These are phyloP conservation scores for Cadophora sp. DNA, from an alignment of 2,329 filamentous ascomycete genomes.

Conservation along the genomic window DNA sequence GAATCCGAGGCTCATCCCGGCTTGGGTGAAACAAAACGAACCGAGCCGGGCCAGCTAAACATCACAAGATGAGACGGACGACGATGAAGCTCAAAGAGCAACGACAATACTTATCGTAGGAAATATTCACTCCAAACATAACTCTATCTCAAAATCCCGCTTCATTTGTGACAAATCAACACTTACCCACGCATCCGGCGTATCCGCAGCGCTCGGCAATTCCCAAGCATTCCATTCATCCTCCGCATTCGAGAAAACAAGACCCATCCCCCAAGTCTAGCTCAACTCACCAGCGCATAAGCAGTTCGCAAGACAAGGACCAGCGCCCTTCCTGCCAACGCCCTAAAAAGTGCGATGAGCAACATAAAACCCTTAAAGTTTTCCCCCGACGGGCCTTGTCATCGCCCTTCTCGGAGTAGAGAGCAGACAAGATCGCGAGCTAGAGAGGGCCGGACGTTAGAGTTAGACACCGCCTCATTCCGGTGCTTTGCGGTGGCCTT, in stretches of 20 bases:
- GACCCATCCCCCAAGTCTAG: background rate
- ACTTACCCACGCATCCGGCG: background rate
- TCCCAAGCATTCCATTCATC: background rate
- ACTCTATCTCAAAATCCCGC: background rate
- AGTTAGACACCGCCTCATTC: background rate
- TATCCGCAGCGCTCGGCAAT: background rate
- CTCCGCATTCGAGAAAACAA: background rate
- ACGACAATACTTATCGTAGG: background rate
- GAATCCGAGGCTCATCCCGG: background rate
- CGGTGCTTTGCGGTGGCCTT: background rate
- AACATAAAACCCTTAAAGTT: background rate
- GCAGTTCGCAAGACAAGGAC: background rate
- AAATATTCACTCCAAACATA: background rate
- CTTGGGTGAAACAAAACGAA: background rate
- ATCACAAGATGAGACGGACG: background rate
- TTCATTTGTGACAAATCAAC: background rate
- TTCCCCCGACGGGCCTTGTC: background rate
- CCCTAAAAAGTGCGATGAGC: conserved; percentile 8
- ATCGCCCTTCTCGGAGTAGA: background rate
- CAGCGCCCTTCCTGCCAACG: background rate
- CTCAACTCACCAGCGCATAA: background rate
- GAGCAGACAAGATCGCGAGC: background rate
- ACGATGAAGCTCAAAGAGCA: background rate
- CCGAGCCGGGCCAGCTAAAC: background rate
- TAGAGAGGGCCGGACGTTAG: background rate